Evolutionary conservation across 495 filamentous ascomycete genomes (phyloP), one percentile per base, ranked within the genome.

Genomic region (Xylaria curta): DNA sequence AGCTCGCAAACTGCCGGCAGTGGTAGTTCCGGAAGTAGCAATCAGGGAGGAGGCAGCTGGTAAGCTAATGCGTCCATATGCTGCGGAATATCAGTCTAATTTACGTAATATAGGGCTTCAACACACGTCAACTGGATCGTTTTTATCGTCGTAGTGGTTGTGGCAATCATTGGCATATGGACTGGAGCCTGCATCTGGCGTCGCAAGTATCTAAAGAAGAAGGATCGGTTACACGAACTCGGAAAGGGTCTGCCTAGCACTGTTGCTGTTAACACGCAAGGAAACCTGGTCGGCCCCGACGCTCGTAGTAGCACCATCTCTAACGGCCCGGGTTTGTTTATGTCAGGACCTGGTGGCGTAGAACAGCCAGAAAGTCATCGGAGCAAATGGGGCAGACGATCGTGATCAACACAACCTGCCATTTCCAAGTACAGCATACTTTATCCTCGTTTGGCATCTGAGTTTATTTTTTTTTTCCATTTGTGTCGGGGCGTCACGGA

Each of bases 61-160:
- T 78, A 77, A 68, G 73, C 28, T 51, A 46, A 26, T 66, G 19
- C 12, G 1, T n/a, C 8, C 40, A 46, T 5, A 44, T 9, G n/a
- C 21, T 10, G 24, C 15, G 36, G 19, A 56, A 17, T 53, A 21
- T 46, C 26, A 19, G 19, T 53, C 58, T 66, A 28, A 64, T 60
- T 31, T 24, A 17, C 24, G n/a, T 26, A 3, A 24, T 60, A 3
- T 72, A 89, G 87, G 87, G 69, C 88, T 40, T 79, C 79, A 3
- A 80, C 68, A 3, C 87, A 89, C 75, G 86, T 81, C 74, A 81
- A 85, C 79, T 89, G 85, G 85, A 84, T 89, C n/a, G 82, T 88
- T 65, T 86, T 88, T 78, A 79, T 88, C 40, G 82, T 88, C 62
- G 77, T 88, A 66, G 78, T 89, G 56, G 79, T 87, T 17, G 81